phyloP scores from a whole-genome alignment of 495 filamentous ascomycete genomes.

The Astrocystis sublimbata region DNA sequence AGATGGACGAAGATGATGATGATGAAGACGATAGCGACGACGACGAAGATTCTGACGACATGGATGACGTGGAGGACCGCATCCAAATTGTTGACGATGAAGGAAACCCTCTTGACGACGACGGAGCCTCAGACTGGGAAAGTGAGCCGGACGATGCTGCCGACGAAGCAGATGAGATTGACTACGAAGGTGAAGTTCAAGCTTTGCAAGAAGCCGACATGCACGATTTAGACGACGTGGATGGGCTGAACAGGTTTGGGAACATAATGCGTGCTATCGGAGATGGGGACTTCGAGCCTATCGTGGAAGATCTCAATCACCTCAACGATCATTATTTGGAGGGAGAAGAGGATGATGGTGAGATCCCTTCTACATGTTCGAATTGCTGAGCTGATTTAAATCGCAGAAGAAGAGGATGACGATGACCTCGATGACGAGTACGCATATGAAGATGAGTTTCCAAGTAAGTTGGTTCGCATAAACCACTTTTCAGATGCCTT shows the following conservation, averaged over 20 bases:
- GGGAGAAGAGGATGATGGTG: constrained; percentile 66
- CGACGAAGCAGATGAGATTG: constrained; percentile 55
- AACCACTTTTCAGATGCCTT: neutral
- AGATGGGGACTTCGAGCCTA: constrained; percentile 60
- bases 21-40: constrained; percentile 57
- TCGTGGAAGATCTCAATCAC: constrained; percentile 41
- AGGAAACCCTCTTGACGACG: constrained; percentile 53
- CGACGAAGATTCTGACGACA: constrained; percentile 51
- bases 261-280: constrained; percentile 63
- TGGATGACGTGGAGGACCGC: constrained; percentile 54
- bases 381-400: neutral
- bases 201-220: constrained; percentile 43
- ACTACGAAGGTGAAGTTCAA: constrained; percentile 49
- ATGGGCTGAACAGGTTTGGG: constrained; percentile 51
- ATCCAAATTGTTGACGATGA: constrained; percentile 61
- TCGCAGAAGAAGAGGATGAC: constrained; percentile 57
- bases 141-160: constrained; percentile 60
- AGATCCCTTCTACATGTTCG: constrained; percentile 26
- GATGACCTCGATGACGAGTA: constrained; percentile 70
- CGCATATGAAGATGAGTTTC: constrained; percentile 67
- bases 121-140: constrained; percentile 53
- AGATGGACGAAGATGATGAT: constrained; percentile 62
- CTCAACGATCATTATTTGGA: constrained; percentile 65
- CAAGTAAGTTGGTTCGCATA: constrained; percentile 55
- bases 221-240: constrained; percentile 38